Evolutionary conservation across 768 basidiomycete species (phyloP), one percentile per base, ranked within the genome.

Genomic region (Lyophyllum decastes): DNA sequence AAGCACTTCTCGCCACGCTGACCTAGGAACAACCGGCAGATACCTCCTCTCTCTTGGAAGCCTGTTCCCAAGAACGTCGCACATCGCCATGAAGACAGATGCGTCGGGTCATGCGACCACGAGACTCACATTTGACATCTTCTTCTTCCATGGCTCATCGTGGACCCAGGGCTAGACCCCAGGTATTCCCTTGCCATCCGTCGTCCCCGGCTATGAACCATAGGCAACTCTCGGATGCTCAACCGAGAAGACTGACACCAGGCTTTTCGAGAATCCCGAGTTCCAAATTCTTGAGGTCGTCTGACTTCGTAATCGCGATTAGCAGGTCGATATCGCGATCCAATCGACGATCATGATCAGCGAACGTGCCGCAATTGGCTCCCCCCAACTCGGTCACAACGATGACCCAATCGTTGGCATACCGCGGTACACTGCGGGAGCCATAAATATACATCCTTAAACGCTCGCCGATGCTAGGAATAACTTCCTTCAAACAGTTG

Each of bases 61-160:
- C n/a, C 33, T 21, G 9, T 46, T 27, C n/a, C 55, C 52, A 55
- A 49, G 55, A 54, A 57, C 44, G 26, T 54, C 60, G 60, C 51
- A 53, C 27, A 47, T n/a, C 12, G 21, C 25, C 45, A 21, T 12
- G 52, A 46, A 47, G n/a, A 48, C 51, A 30, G 50, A 50, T 52
- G 11, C 11, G 11, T 33, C 11, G 30, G 11, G 30, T 11, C 30
- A 33, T 11, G 46, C 38, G 55, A 27, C 24, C 52, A 54, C 19
- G 10, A 24, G 27, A 19, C 22, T 38, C 35, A 16, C 35, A 19
- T n/a, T n/a, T 43, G 19, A 27, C 35, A 17, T 44, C 25, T 19
- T 35, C 22, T 44, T 54, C 40, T 24, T 38, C 14, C 35, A 10
- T 24, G 44, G 22, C 19, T 50, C 22, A 35, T 19, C 34, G 38